Evolutionary conservation across 495 filamentous ascomycete species (phyloP).

Genomic region (Clavariopsis aquatica): DNA sequence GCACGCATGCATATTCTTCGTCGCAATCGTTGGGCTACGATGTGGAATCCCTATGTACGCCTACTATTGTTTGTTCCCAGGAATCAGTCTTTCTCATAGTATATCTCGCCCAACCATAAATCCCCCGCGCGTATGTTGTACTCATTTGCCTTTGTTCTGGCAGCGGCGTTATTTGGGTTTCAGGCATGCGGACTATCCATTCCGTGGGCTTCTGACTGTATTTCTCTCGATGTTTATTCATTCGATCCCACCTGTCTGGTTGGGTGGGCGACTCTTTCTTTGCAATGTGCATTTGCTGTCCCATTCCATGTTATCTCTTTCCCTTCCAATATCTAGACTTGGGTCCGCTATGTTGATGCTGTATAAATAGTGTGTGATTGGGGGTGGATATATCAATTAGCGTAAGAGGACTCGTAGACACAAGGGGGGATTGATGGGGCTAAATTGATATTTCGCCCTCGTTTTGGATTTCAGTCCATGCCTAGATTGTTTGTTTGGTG

Average conservation of each 20-base stretch:
- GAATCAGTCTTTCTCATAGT: background rate
- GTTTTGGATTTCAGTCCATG: background rate
- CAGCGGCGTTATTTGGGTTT: slow-evolving; percentile 3
- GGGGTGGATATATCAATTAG: too few species aligned
- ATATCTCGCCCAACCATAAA: background rate
- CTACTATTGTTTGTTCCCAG: background rate
- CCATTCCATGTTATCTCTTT: background rate
- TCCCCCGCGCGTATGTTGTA: background rate
- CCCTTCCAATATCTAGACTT: background rate
- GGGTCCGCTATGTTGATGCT: too few species aligned
- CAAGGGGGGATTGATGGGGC: background rate
- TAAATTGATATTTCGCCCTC: background rate
- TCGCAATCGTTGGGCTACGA: background rate
- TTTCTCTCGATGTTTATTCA: background rate
- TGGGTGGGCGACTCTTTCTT: background rate
- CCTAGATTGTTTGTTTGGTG: background rate
- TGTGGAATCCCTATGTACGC: background rate
- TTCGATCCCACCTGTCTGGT: background rate
- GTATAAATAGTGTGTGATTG: background rate
- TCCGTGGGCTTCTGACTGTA: background rate
- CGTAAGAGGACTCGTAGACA: background rate
- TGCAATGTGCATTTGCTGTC: slow-evolving; percentile 9
- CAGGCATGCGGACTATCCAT: background rate
- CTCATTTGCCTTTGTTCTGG: background rate
- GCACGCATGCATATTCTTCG: background rate